Evolutionary conservation across 192 early-diverging fungal species (phyloP), one percentile per base, ranked within the genome.

Genomic region (Geranomyces michiganensis): DNA sequence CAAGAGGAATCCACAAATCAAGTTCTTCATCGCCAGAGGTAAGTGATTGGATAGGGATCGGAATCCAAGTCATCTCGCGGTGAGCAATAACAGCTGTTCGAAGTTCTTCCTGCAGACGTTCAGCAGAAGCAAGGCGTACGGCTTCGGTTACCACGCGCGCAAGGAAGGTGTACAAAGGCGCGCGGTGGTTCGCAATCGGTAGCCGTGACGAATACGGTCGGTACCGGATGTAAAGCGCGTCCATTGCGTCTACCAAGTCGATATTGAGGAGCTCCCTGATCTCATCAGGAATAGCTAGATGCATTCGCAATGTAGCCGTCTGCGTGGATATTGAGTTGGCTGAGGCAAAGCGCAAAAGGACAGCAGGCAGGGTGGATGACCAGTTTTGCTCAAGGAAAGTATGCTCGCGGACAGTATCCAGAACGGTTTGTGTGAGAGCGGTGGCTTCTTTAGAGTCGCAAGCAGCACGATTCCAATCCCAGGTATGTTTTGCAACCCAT

Each of bases 61-160:
- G 33, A 27, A 14, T 8, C 12, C 41, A 24, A 48, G 62, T 49
- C 47, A 72, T 64, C 72, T 43, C 17, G 67, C 62, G 21, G 56
- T 56, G n/a, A 65, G 65, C 49, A 68, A 22, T 14, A 68, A 47
- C 27, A 29, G 29, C 24, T 68, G 27, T 36, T 26, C 19, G 22
- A 68, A 68, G 22, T 24, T 32, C 55, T 22, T 56, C 1, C 51
- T 27, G 4, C 6, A 55, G 2, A 29, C 48, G 24, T n/a, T 5
- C 21, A 41, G 5, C 13, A 41, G 4, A 45, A n/a, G 32, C 21
- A 45, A 60, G 15, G 33, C 43, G 32, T 8, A 13, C 41, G 17
- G 62, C 62, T 44, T 41, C 43, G 21, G 13, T 6, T 19, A 19
- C 5, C 33, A 64, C 33, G 21, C 17, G 15, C 2, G 14, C 21